Evolutionary conservation across 768 basidiomycete species (phyloP), one percentile per base, ranked within the genome.

Genomic region (Mrakia hoshinonis): DNA sequence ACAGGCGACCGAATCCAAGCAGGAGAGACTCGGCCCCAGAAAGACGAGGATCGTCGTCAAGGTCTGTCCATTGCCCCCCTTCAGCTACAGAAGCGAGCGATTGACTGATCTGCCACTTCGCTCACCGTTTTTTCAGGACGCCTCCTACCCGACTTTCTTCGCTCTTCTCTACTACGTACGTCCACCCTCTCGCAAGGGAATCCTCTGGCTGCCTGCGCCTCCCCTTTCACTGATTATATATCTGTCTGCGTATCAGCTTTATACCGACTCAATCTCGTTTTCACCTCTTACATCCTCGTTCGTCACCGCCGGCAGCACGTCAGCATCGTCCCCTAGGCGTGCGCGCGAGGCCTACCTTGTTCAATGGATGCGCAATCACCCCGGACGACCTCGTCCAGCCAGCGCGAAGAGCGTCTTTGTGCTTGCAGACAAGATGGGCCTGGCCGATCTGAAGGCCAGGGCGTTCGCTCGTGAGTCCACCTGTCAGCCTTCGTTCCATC

Each of bases 271-370:
- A 4, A 84, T 83, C 34, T 31, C 52, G 29, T 64, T 54, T 55
- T 89, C 92, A 0, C 91, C 91, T 0, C 81, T 93, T 22, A 86
- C 90, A 0, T 93, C 92, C 9, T 74, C 74, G 31, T 78, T 75
- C 73, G 9, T 52, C 34, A 36, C 26, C 15, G 22, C 62, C 13
- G 39, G 48, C 22, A 39, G 60, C 58, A 12, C 34, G 20, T 47
- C 46, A 38, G 12, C 55, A 5, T 47, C 54, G 3, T 39, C 71
- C 12, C 52, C 65, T 13, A 12, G 29, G 47, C 46, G 55, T 34
- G 71, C 65, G 5, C 36, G 62, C 43, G 43, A 55, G 36, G 46
- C 24, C 20, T 73, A 67, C 67, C 62, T 73, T 24, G 18, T 29
- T 24, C 38, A 60, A 29, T 73, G 72, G 72, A 29, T 43, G 34